Evolutionary conservation across 129 eudicot species (phyloP).

Genomic region (Glebionis coronaria): DNA sequence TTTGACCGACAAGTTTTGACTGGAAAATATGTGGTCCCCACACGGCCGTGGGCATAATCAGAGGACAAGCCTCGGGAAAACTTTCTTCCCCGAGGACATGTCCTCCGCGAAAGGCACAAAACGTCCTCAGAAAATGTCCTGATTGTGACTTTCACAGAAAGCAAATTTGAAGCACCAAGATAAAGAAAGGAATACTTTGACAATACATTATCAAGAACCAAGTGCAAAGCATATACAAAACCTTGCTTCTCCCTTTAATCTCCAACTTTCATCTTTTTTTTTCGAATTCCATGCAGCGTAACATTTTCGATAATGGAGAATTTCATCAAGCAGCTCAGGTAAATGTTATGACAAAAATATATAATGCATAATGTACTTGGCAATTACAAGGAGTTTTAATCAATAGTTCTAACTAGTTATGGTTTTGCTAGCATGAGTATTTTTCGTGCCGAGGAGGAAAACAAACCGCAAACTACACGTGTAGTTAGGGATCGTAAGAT

Average conservation of each 20-base stretch:
- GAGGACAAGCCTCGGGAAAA: too few relatives aligned
- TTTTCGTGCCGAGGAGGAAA: conserved; percentile 39
- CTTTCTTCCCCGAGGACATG: too few relatives aligned
- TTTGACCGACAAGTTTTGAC: too few relatives aligned
- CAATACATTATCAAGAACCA: conserved; percentile 25
- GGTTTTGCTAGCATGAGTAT: conserved; percentile 34
- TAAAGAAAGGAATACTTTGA: conserved; percentile 30
- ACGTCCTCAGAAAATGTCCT: too few relatives aligned
- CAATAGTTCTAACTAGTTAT: neutral
- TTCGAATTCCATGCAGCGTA: neutral
- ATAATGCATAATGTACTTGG: too few relatives aligned
- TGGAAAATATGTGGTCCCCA: too few relatives aligned
- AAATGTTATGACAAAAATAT: conserved; percentile 2
- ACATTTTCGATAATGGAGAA: conserved; percentile 42
- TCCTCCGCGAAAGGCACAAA: too few relatives aligned
- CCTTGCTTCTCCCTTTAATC: conserved; percentile 14
- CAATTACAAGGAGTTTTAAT: neutral
- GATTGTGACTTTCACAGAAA: too few relatives aligned
- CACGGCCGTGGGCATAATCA: too few relatives aligned
- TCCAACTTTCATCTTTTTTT: neutral
- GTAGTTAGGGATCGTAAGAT: conserved; percentile 33
- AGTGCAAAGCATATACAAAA: conserved; percentile 21
- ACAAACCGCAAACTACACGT: conserved; percentile 41
- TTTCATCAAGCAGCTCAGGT: conserved; percentile 73
- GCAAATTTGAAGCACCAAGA: conserved; percentile 5